Conservation (phyloP, 139 green algal species). For the Chlamydomonas incerta region DNA sequence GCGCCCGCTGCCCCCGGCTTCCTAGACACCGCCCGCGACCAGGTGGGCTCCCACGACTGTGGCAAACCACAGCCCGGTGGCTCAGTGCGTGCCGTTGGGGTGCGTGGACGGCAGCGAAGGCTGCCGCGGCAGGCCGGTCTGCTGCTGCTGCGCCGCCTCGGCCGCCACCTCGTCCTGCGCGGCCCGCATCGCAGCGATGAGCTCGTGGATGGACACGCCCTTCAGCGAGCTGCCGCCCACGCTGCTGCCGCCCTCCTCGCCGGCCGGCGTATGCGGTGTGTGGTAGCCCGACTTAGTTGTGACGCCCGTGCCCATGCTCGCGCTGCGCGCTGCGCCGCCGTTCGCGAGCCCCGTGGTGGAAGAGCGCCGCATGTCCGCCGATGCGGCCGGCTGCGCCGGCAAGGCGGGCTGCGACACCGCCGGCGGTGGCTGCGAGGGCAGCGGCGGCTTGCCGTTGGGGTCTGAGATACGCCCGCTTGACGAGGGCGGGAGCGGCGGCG, state of each 20-base stretch:
- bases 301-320: not conserved
- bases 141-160: not conserved
- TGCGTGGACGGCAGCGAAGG: not conserved
- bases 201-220: slow-evolving; percentile 38
- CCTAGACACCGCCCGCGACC: too few species aligned
- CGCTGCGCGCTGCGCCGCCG: not conserved
- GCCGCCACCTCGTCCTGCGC: slow-evolving; percentile 26
- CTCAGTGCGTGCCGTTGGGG: slow-evolving; percentile 7
- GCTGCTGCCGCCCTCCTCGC: not conserved
- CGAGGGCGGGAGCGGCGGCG: not conserved
- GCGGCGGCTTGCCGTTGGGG: slow-evolving; percentile 14
- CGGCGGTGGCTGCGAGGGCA: not conserved
- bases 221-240: slow-evolving; percentile 16
- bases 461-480: not conserved
- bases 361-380: not conserved
- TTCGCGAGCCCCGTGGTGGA: slow-evolving; percentile 2
- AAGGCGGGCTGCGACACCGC: not conserved
- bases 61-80: too few species aligned
- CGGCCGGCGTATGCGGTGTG: slow-evolving; percentile 22
- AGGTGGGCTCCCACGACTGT: too few species aligned
- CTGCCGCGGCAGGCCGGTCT: not conserved
- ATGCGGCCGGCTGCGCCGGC: not conserved
- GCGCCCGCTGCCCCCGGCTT: too few species aligned
- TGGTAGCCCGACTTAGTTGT: slow-evolving; percentile 17
- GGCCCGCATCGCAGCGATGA: slow-evolving; percentile 33